Conservation (phyloP, 2,329 filamentous ascomycete genomes). For the Curvularia spicifera region DNA sequence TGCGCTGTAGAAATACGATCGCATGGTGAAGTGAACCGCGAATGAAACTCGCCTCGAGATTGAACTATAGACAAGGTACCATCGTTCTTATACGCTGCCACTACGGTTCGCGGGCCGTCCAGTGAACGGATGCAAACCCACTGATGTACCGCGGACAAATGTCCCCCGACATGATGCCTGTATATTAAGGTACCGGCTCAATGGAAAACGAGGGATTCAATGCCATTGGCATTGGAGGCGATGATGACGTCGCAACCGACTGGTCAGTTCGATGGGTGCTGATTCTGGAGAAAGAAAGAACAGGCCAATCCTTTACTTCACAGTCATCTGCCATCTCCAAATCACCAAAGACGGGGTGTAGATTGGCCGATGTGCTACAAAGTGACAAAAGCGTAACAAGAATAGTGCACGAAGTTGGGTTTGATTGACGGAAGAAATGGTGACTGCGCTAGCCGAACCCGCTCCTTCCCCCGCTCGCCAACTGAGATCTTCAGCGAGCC, state of each 20-base stretch:
- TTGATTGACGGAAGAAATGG: constrained; percentile 40
- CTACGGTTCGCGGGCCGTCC: constrained; percentile 12
- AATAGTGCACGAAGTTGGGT: constrained; percentile 3
- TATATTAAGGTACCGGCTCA: constrained; percentile 24
- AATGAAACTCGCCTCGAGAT: constrained; percentile 3
- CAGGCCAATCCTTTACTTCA: neutral
- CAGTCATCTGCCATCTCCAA: neutral
- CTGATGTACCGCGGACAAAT: constrained; percentile 22
- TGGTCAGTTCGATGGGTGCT: neutral
- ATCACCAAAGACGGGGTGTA: neutral
- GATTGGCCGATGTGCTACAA: neutral
- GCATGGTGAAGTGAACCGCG: constrained; percentile 1
- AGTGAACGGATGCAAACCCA: neutral
- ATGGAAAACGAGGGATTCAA: constrained; percentile 12
- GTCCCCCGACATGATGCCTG: constrained; percentile 14
- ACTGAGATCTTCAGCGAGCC: constrained; percentile 23
- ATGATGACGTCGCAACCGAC: neutral
- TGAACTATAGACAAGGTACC: constrained; percentile 8
- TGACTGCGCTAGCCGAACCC: constrained; percentile 27
- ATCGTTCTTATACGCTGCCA: constrained; percentile 21
- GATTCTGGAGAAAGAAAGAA: neutral
- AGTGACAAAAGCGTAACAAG: neutral
- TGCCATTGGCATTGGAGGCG: neutral
- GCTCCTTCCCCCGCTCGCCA: constrained; percentile 17
- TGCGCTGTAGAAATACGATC: constrained; percentile 1